Percentiles rank a stretch among this genome's conserved stretches.
phyloP scores from a whole-genome alignment of 768 basidiomycete species.

The Leucocoprinus sp. region DNA sequence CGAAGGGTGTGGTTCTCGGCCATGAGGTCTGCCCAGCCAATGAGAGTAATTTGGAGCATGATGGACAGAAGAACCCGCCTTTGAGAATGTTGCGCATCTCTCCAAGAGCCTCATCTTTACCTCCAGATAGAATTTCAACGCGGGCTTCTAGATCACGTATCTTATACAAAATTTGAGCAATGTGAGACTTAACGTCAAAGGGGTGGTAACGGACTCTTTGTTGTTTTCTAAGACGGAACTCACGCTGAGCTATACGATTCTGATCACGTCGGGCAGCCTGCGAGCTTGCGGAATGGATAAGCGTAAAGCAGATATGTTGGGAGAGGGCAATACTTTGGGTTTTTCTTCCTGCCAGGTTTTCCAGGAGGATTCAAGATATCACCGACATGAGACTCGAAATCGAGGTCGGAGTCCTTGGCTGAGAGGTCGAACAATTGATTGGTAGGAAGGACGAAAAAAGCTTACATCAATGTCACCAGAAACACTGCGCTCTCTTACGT shows the following conservation, averaged over 20 bases:
- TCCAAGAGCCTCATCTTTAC: constrained; percentile 80
- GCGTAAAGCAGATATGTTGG: constrained; percentile 13
- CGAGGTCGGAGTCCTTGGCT: constrained; percentile 57
- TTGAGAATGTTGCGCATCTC: constrained; percentile 79
- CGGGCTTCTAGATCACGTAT: constrained; percentile 93
- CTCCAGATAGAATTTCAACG: constrained; percentile 90
- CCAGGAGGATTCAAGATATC: constrained; percentile 34
- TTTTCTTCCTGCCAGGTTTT: constrained; percentile 82
- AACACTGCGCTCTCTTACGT: constrained; percentile 52
- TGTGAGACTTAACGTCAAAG: background rate
- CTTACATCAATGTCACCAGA: constrained; percentile 54
- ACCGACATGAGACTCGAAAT: constrained; percentile 43
- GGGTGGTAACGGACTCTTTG: constrained; percentile 48
- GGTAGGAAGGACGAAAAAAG: constrained; percentile 4
- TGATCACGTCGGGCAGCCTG: constrained; percentile 85
- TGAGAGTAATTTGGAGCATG: constrained; percentile 8
- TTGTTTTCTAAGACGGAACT: constrained; percentile 88
- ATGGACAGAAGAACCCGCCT: constrained; percentile 32
- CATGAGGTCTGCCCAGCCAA: constrained; percentile 58
- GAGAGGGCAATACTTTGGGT: constrained; percentile 57
- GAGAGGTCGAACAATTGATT: background rate
- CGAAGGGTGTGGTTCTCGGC: constrained; percentile 82
- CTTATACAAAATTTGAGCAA: constrained; percentile 27
- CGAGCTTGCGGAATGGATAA: constrained; percentile 41
- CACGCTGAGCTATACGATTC: constrained; percentile 88